phyloP scores from a whole-genome alignment of 179 eudicot species.

The Vitellaria paradoxa region DNA sequence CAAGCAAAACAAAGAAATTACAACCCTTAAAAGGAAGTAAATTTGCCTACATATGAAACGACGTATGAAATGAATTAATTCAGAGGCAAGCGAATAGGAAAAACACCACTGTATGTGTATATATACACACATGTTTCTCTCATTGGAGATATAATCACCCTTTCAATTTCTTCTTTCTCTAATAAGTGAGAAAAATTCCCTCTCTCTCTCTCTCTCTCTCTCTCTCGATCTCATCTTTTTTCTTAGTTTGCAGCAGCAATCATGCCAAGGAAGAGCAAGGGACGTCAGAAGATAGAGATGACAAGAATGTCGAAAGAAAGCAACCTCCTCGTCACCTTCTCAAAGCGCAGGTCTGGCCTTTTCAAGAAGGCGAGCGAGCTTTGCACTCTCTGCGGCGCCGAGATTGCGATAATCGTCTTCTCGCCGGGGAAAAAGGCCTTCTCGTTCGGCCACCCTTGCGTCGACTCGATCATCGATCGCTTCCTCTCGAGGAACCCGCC shows the following conservation, averaged over 20 bases:
- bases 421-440: conserved; percentile 31
- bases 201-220: background rate
- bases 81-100: background rate
- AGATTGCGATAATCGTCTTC: conserved; percentile 27
- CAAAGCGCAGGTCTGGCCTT: conserved; percentile 35
- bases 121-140: background rate
- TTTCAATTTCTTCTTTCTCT: conserved; percentile 1
- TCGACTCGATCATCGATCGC: conserved; percentile 26
- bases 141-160: background rate
- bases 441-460: conserved; percentile 39
- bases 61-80: background rate
- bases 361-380: conserved; percentile 44
- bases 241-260: background rate
- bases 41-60: background rate
- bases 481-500: conserved; percentile 15
- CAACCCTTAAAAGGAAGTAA: conserved; percentile 4
- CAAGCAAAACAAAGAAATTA: conserved; percentile 8
- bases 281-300: conserved; percentile 36
- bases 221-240: too few species aligned
- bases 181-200: too few species aligned
- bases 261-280: conserved; percentile 33
- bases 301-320: conserved; percentile 32
- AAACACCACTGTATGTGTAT: background rate
- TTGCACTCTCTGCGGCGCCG: conserved; percentile 29
- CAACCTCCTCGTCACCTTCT: conserved; percentile 38